Conservation (phyloP, 2,329 filamentous ascomycete species). For the Trichothecium sympodiale region DNA sequence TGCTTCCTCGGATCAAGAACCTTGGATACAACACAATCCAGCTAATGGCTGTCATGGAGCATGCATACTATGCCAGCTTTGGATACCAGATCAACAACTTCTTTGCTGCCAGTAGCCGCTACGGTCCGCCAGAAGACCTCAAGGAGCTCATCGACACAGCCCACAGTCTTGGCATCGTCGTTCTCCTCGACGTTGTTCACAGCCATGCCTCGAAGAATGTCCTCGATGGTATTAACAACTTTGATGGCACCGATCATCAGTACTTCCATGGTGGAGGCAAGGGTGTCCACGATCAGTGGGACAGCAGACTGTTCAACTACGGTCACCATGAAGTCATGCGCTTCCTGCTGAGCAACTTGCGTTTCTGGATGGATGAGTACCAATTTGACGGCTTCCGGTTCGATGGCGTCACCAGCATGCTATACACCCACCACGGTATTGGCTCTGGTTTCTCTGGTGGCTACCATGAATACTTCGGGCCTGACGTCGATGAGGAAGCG, state of each 20-base stretch:
- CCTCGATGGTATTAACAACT: constrained; percentile 86
- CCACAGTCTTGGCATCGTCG: constrained; percentile 79
- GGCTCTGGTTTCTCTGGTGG: constrained; percentile 95
- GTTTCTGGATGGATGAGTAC: constrained; percentile 99
- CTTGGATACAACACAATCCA: constrained; percentile 97
- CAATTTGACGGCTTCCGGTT: constrained; percentile 95
- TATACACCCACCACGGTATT: constrained; percentile 91
- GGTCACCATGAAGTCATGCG: constrained; percentile 86
- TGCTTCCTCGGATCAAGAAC: constrained; percentile 80
- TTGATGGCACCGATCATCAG: constrained; percentile 87
- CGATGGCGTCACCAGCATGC: constrained; percentile 97
- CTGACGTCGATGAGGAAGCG: constrained; percentile 81
- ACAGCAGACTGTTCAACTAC: constrained; percentile 95
- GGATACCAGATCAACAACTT: constrained; percentile 99
- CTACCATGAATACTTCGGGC: constrained; percentile 96
- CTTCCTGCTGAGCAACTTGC: constrained; percentile 90
- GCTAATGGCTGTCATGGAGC: constrained; percentile 98
- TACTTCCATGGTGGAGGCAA: constrained; percentile 88
- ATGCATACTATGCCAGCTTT: constrained; percentile 98
- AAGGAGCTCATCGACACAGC: constrained; percentile 96
- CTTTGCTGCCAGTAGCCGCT: constrained; percentile 93
- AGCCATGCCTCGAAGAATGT: constrained; percentile 98
- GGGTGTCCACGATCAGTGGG: constrained; percentile 88
- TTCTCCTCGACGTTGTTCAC: constrained; percentile 91
- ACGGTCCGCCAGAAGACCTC: constrained; percentile 84